These are phyloP conservation scores for Fomitiporia mediterranea DNA, from an alignment of 1,284 basidiomycete species.

Conservation along the genomic window DNA sequence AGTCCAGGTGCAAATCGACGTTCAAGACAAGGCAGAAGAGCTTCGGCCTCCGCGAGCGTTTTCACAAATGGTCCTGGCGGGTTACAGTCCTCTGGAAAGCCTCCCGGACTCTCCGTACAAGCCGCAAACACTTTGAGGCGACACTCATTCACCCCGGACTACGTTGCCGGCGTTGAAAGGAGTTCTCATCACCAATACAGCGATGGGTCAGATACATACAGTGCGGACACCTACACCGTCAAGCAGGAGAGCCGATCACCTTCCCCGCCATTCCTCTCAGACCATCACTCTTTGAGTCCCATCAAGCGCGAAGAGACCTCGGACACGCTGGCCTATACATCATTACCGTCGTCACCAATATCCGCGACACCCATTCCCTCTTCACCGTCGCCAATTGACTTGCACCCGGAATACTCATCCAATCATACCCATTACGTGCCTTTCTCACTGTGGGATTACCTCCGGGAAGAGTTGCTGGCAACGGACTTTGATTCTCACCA, in stretches of 20 bases:
- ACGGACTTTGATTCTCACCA: slow-evolving; percentile 92
- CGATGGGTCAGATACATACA: slow-evolving; percentile 11
- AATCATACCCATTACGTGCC: slow-evolving; percentile 34
- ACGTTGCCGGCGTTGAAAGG: not conserved
- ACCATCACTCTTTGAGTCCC: slow-evolving; percentile 3
- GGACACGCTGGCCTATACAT: slow-evolving; percentile 48
- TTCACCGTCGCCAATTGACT: slow-evolving; percentile 17
- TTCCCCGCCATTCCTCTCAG: slow-evolving; percentile 14
- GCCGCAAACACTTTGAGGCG: not conserved
- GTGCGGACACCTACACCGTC: not conserved
- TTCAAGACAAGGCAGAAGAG: slow-evolving; percentile 10
- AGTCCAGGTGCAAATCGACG: not conserved
- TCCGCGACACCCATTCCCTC: slow-evolving; percentile 40
- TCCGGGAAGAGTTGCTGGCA: slow-evolving; percentile 80
- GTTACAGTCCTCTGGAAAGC: not conserved
- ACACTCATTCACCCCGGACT: slow-evolving; percentile 5
- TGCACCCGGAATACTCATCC: slow-evolving; percentile 23
- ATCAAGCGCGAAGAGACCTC: not conserved
- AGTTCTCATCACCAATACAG: not conserved
- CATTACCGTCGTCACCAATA: slow-evolving; percentile 67
- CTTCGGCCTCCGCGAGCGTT: slow-evolving; percentile 8
- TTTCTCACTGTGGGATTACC: slow-evolving; percentile 89
- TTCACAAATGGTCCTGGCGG: not conserved
- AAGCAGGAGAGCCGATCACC: slow-evolving; percentile 15
- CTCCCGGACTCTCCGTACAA: not conserved